Evolutionary conservation across 352 stramenopile genomes (phyloP), one percentile per base, ranked within the genome.

Genomic region (Phytophthora podocarpi): DNA sequence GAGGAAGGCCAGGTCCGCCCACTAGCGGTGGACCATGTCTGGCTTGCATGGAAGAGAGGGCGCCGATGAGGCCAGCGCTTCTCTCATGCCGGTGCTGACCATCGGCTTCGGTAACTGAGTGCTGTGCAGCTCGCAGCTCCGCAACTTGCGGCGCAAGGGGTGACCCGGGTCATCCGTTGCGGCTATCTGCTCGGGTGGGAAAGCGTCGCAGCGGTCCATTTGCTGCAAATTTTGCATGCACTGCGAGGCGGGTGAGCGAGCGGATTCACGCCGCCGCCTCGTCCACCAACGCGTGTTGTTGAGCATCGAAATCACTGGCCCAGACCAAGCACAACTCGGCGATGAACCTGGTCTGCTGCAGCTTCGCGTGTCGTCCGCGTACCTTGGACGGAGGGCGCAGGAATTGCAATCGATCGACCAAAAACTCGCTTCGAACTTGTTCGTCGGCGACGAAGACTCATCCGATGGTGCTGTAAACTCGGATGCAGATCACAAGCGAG

Each of bases 281-380:
- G 54, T 70, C 61, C 55, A 52, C 54, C 24, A 23, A n/a, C 8
- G 43, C 36, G 45, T 57, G 43, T 36, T n/a, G 43, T 63, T 59
- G 57, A 65, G 57, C 42, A 57, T 7, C 42, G 51, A 62, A 62
- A 67, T 20, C 49, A 59, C 57, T 65, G 57, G 57, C 26, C 40
- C 13, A 16, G 4, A 27, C 49, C 30, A 15, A 7, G 36, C 59
- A 53, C 59, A 47, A 68, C 37, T 52, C 59, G 42, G 52, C 59
- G 51, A 68, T 59, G 46, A 30, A 43, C 34, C 40, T 46, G 45
- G 35, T 48, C 54, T 42, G 39, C 21, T 40, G 27, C 49, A n/a
- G n/a, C n/a, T n/a, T n/a, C n/a, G n/a, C n/a, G n/a, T n/a, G n/a
- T n/a, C n/a, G n/a, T n/a, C n/a, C n/a, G n/a, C n/a, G n/a, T n/a